Base-by-base conservation (phyloP, 768 basidiomycete genomes). In the Naganishia randhawae region DNA sequence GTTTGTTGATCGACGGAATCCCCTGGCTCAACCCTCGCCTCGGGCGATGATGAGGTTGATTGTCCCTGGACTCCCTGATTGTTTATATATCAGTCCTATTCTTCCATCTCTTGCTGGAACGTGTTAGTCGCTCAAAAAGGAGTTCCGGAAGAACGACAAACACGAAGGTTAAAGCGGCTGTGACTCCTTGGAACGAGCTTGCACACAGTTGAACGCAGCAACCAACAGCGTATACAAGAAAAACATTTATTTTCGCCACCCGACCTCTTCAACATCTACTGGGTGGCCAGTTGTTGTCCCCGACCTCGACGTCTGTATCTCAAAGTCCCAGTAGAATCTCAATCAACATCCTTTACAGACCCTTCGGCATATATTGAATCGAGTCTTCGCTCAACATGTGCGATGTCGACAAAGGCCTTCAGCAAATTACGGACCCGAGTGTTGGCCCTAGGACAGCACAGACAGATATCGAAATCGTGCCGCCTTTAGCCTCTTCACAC, bases 351-450 rank as follows among this genome's bases (percentile, higher is more conserved):
- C 57, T 41, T 61, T 41, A 13, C 19, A 9, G 57, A 61, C 41
- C 57, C 57, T 61, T 61, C 57, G 41, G 39, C 57, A 61, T 61
- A 61, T 61, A 61, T 61, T 25, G 37, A 25, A 48, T 41, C 57
- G 22, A 39, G 14, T 37, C 31, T 25, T 61, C 57, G 4, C 29
- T 61, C 39, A 61, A 61, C 25, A 61, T 61, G 57, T 41, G 37
- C 57, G 35, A 41, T 9, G 22, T 61, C 27, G 57, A 61, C 57
- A 61, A 61, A 61, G 57, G 57, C 57, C 57, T 61, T 61, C 57
- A 61, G 17, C 57, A 27, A 41, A 22, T 2, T 13, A 27, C 57
- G 11, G 17, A 10, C 8, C 29, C 57, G n/a, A 13, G 25, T 39
- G 6, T 37, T 29, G 25, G 37, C 27, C 37, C 57, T 25, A 19